Percentiles rank a stretch among this genome's conserved stretches.
Evolutionary conservation across 352 stramenopile genomes (phyloP).

Genomic region (Globisporangium barbulae): DNA sequence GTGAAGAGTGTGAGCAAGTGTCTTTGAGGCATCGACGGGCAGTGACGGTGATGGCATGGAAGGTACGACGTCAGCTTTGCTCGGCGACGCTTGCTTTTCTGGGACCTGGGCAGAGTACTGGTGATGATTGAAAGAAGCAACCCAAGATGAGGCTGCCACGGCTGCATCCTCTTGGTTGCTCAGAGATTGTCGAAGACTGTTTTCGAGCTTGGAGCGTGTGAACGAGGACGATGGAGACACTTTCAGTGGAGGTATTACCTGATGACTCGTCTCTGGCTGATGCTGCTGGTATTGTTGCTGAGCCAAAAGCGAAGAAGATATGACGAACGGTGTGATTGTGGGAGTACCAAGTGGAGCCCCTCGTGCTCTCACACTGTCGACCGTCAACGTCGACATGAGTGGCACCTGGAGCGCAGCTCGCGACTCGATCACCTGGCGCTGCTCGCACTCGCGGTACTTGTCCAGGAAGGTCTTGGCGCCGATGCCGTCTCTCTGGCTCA

Average conservation of each 20-base stretch:
- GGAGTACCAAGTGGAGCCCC: neutral
- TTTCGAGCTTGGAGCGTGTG: constrained; percentile 15
- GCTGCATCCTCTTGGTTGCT: constrained; percentile 16
- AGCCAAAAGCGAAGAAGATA: neutral
- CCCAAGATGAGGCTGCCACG: neutral
- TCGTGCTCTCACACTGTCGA: neutral
- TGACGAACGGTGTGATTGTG: neutral
- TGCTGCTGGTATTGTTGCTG: constrained; percentile 4
- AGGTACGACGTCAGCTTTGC: neutral
- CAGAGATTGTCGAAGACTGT: constrained; percentile 11
- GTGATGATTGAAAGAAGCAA: neutral
- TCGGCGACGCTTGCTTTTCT: constrained; percentile 1
- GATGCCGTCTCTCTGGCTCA: constrained; percentile 16
- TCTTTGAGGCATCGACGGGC: neutral
- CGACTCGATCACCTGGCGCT: constrained; percentile 17
- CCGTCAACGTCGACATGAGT: constrained; percentile 8
- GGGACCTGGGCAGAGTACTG: neutral
- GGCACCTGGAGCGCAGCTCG: constrained; percentile 8
- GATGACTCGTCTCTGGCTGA: neutral
- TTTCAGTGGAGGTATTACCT: neutral
- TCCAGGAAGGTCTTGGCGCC: constrained; percentile 40
- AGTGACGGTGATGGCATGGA: neutral
- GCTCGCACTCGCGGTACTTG: constrained; percentile 45
- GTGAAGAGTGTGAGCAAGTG: neutral
- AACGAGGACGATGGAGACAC: constrained; percentile 1